These are phyloP conservation scores for Serendipita sp. DNA, from an alignment of 768 basidiomycete species.

Conservation along the genomic window DNA sequence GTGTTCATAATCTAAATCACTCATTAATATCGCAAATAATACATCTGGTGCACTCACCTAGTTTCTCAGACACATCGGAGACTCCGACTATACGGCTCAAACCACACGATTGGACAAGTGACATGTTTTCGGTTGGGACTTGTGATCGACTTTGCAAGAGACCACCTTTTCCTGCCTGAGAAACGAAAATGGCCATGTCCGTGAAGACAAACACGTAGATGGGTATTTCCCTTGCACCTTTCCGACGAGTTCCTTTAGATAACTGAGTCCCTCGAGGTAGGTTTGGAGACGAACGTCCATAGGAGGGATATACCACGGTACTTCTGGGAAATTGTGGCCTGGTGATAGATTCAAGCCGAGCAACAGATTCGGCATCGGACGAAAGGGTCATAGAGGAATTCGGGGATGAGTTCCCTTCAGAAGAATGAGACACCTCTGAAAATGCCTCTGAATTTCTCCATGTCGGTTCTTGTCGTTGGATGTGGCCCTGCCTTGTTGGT, in stretches of 20 bases:
- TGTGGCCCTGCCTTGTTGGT: too few relatives aligned
- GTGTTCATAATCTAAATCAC: slow-evolving; percentile 18
- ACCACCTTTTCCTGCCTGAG: slow-evolving; percentile 16
- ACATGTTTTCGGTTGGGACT: slow-evolving; percentile 9
- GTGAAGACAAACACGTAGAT: slow-evolving; percentile 41
- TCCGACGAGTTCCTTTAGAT: neutral
- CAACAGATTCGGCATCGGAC: neutral
- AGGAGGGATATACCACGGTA: neutral
- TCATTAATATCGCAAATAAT: neutral
- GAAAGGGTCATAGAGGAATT: neutral
- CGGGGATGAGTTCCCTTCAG: neutral
- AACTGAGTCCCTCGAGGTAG: neutral
- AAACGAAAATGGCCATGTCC: slow-evolving; percentile 49
- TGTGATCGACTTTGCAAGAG: slow-evolving; percentile 2
- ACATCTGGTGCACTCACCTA: slow-evolving; percentile 12
- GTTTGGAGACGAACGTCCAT: neutral
- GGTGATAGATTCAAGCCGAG: too few relatives aligned
- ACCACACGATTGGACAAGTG: slow-evolving; percentile 30
- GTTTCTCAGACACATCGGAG: slow-evolving; percentile 20
- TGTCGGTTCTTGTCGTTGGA: too few relatives aligned
- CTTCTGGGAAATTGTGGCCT: neutral
- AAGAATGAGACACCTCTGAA: slow-evolving; percentile 3
- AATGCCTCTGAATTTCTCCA: neutral
- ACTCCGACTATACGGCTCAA: slow-evolving; percentile 34
- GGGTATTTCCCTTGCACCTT: slow-evolving; percentile 6